A percentile compares a stretch with the other conserved stretches of the same genome.
These are phyloP conservation scores for Nepenthes gracilis DNA, from an alignment of 148 eudicot genomes.

Conservation along the genomic window DNA sequence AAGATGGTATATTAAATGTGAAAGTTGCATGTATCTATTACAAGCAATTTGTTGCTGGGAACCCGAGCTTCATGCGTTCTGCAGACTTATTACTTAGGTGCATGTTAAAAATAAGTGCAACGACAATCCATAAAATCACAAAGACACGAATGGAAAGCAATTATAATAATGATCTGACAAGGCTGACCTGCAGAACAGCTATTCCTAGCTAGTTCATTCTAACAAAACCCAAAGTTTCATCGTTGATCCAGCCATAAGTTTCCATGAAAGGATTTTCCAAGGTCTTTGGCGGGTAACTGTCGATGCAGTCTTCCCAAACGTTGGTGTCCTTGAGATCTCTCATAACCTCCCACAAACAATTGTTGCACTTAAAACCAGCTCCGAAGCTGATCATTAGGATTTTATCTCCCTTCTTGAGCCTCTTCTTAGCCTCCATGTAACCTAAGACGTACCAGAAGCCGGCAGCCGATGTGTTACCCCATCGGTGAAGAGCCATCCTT, in stretches of 20 bases:
- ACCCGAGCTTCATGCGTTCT: no score
- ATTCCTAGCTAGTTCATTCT: conserved; percentile 19
- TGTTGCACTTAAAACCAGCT: conserved; percentile 87
- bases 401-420: conserved; percentile 74
- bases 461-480: conserved; percentile 81
- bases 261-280: conserved; percentile 41
- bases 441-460: conserved; percentile 88
- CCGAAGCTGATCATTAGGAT: conserved; percentile 79
- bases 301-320: conserved; percentile 68
- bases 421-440: conserved; percentile 87
- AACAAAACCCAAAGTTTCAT: conserved; percentile 34
- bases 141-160: no score
- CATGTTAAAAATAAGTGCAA: no score
- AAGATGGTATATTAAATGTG: no score
- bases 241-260: conserved; percentile 69
- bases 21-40: no score
- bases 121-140: no score
- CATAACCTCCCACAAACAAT: conserved; percentile 80
- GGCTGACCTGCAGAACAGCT: no score
- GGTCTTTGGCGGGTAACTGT: conserved; percentile 34
- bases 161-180: no score
- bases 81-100: no score
- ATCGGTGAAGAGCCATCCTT: conserved; percentile 75
- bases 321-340: conserved; percentile 52
- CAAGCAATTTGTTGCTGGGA: no score